Evolutionary conservation across 2,329 filamentous ascomycete species (phyloP).

Genomic region (Zymoseptoria ardabiliae): DNA sequence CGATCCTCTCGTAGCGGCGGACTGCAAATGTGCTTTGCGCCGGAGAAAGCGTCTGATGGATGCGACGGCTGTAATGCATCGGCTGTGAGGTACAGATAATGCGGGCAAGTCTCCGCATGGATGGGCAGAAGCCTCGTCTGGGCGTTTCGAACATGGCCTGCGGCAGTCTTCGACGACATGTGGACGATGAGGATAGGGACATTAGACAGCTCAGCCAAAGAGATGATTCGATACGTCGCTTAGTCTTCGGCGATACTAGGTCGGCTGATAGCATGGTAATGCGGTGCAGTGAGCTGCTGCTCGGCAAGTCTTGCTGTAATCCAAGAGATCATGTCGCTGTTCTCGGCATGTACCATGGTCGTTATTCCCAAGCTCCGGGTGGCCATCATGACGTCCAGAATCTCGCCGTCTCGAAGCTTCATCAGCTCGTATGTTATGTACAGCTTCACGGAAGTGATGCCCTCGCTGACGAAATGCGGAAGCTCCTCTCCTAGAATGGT

Average conservation of each 20-base stretch:
- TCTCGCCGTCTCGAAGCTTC: slow-evolving; percentile 43
- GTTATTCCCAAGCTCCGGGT: slow-evolving; percentile 41
- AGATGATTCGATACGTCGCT: slow-evolving; percentile 46
- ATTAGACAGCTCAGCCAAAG: slow-evolving; percentile 43
- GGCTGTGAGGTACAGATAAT: slow-evolving; percentile 29
- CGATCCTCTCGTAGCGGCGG: slow-evolving; percentile 28
- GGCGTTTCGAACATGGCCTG: slow-evolving; percentile 30
- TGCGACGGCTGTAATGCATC: not conserved
- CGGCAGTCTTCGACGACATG: slow-evolving; percentile 37
- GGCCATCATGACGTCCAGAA: slow-evolving; percentile 46
- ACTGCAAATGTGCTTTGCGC: slow-evolving; percentile 32
- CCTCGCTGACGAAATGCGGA: slow-evolving; percentile 34
- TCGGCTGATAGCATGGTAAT: slow-evolving; percentile 41
- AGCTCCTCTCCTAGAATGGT: slow-evolving; percentile 38
- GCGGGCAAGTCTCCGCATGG: slow-evolving; percentile 33
- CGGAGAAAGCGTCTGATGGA: slow-evolving; percentile 29
- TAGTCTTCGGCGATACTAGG: slow-evolving; percentile 43
- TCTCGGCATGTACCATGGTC: slow-evolving; percentile 46
- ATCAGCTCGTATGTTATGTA: slow-evolving; percentile 49
- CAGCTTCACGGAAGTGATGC: slow-evolving; percentile 45
- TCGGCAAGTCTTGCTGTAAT: slow-evolving; percentile 38
- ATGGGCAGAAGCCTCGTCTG: slow-evolving; percentile 30
- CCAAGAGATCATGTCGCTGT: slow-evolving; percentile 40
- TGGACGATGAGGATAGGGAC: slow-evolving; percentile 49
- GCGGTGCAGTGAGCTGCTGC: slow-evolving; percentile 34